A percentile compares a stretch with the other conserved stretches of the same genome.
These are phyloP conservation scores for Neurospora crassa DNA, from an alignment of 2,329 filamentous ascomycete species.

Conservation along the genomic window DNA sequence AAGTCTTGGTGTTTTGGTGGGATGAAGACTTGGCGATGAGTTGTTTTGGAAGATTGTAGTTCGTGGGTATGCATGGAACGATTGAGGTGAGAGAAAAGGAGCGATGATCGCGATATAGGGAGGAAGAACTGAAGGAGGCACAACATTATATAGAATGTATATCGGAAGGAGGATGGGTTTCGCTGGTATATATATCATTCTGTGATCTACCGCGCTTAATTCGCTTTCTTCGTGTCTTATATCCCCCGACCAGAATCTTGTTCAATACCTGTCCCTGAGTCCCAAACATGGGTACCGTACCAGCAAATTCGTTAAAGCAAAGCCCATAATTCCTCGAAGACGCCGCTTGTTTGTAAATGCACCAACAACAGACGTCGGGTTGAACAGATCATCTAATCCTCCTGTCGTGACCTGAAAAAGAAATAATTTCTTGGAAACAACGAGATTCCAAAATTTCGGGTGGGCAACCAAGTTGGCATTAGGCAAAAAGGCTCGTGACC, in stretches of 20 bases:
- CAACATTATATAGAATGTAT: background rate
- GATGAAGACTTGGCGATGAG: background rate
- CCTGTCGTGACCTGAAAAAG: background rate
- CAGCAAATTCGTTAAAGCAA: background rate
- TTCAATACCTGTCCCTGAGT: background rate
- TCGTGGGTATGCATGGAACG: background rate
- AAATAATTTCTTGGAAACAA: background rate
- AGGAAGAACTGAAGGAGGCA: background rate
- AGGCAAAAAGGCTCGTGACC: background rate
- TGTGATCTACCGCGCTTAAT: background rate
- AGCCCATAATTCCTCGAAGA: background rate
- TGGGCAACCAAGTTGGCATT: background rate
- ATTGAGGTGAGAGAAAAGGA: background rate
- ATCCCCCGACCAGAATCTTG: background rate
- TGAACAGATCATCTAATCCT: background rate
- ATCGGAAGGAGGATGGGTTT: background rate
- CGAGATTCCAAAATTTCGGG: background rate
- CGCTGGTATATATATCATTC: background rate
- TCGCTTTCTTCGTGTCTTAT: background rate
- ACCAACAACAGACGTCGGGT: background rate
- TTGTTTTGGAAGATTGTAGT: background rate
- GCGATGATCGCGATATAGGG: background rate
- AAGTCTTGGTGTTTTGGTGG: background rate
- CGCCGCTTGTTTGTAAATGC: background rate
- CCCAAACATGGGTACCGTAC: background rate